Conservation (phyloP, 129 eudicot species). For the Escallonia rubra region DNA sequence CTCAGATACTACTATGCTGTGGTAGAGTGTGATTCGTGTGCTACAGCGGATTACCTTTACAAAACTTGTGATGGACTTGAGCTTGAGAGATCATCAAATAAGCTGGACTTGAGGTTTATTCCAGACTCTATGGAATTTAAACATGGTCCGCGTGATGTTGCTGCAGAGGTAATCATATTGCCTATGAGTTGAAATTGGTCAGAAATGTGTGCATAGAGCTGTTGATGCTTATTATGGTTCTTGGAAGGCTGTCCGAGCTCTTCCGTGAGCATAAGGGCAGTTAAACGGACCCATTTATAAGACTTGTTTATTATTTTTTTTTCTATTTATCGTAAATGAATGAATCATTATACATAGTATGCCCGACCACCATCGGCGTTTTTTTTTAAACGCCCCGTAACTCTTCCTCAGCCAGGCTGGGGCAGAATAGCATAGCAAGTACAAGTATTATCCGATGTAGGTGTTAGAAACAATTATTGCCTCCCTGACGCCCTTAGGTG, state of each 20-base stretch:
- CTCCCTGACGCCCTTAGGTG: too few species aligned
- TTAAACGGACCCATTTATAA: neutral
- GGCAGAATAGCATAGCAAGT: too few species aligned
- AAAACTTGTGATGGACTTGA: constrained; percentile 87
- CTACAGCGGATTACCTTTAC: constrained; percentile 86
- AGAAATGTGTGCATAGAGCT: neutral
- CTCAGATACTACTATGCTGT: constrained; percentile 92
- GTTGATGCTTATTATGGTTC: neutral
- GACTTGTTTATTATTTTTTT: too few species aligned
- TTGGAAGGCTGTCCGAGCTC: neutral
- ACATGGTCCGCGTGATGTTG: constrained; percentile 88
- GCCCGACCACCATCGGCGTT: too few species aligned
- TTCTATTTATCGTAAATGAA: too few species aligned
- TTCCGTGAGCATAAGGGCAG: neutral
- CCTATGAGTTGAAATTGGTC: neutral
- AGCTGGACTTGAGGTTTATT: constrained; percentile 86
- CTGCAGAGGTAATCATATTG: constrained; percentile 54
- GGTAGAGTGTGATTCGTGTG: constrained; percentile 81
- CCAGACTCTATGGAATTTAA: constrained; percentile 87
- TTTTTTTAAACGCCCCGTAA: too few species aligned
- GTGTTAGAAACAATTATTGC: too few species aligned
- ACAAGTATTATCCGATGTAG: too few species aligned
- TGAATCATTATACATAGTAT: too few species aligned
- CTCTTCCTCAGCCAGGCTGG: too few species aligned
- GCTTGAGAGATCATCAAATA: constrained; percentile 86